These are phyloP conservation scores for Aspergillus sp. DNA, from an alignment of 2,329 filamentous ascomycete species.

Conservation along the genomic window DNA sequence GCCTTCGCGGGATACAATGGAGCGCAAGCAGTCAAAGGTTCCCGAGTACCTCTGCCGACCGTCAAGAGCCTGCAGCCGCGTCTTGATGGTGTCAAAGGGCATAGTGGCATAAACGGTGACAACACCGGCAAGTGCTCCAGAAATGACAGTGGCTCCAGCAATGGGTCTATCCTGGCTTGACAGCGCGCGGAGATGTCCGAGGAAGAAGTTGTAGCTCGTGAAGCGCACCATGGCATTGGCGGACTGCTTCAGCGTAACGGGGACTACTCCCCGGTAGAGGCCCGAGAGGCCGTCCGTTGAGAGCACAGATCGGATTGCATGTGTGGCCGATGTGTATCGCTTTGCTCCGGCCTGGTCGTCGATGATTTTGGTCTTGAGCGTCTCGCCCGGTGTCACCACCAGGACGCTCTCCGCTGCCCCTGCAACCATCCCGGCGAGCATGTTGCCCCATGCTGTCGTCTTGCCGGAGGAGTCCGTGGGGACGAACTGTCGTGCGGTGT, in stretches of 20 bases:
- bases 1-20: conserved; percentile 48
- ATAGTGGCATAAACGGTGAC: conserved; percentile 46
- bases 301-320: conserved; percentile 52
- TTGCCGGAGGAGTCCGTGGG: conserved; percentile 6
- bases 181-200: conserved; percentile 40
- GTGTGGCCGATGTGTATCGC: conserved; percentile 49
- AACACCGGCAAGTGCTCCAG: conserved; percentile 57
- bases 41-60: conserved; percentile 52
- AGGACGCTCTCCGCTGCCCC: conserved; percentile 60
- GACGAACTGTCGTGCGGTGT: conserved; percentile 14
- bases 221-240: conserved; percentile 48
- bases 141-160: conserved; percentile 50
- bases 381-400: conserved; percentile 65
- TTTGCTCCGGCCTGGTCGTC: conserved; percentile 50
- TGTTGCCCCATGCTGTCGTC: conserved; percentile 54
- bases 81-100: conserved; percentile 47
- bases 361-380: conserved; percentile 66
- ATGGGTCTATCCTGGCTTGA: neutral
- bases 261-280: conserved; percentile 58
- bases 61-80: conserved; percentile 49
- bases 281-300: conserved; percentile 54
- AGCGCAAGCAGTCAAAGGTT: conserved; percentile 18
- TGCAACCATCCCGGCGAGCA: conserved; percentile 61
- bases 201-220: conserved; percentile 62
- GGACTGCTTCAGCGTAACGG: conserved; percentile 60